These are phyloP conservation scores for Lepidium sativum DNA, from an alignment of 345 rosid species.

Conservation along the genomic window DNA sequence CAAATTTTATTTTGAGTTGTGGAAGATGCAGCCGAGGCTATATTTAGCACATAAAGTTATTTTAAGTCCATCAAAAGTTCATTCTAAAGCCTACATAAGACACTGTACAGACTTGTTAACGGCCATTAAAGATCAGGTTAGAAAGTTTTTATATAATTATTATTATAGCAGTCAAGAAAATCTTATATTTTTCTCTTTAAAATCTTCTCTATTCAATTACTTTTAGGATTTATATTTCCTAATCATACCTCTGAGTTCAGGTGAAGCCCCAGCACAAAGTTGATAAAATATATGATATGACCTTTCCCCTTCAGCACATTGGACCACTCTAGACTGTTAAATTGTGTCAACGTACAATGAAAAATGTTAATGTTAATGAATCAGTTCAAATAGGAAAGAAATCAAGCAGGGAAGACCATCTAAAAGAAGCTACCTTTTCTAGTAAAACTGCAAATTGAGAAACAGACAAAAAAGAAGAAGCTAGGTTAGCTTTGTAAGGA, in stretches of 20 bases:
- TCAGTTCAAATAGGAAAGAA: neutral
- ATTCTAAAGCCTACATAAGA: neutral
- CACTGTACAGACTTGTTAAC: neutral
- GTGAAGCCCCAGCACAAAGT: constrained; percentile 93
- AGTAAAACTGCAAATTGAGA: constrained; percentile 66
- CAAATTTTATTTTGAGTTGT: constrained; percentile 1
- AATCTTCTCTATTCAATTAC: neutral
- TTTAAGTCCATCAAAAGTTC: neutral
- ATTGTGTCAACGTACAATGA: constrained; percentile 10
- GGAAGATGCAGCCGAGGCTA: neutral
- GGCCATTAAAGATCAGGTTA: neutral
- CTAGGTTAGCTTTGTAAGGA: constrained; percentile 28
- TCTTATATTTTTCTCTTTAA: neutral
- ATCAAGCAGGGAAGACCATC: constrained; percentile 15
- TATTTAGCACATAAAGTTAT: neutral
- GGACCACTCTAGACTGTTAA: constrained; percentile 98
- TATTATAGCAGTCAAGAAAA: neutral
- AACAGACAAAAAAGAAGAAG: constrained; percentile 24
- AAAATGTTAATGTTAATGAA: constrained; percentile 11
- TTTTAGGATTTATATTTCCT: neutral
- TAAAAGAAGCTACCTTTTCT: constrained; percentile 70
- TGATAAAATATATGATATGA: constrained; percentile 99
- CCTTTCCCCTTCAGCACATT: constrained; percentile 93
- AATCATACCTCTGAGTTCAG: constrained; percentile 57
- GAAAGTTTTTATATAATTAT: neutral